These are phyloP conservation scores for Starmerella gropengiesseri DNA, from an alignment of 805 yeast species.

Conservation along the genomic window DNA sequence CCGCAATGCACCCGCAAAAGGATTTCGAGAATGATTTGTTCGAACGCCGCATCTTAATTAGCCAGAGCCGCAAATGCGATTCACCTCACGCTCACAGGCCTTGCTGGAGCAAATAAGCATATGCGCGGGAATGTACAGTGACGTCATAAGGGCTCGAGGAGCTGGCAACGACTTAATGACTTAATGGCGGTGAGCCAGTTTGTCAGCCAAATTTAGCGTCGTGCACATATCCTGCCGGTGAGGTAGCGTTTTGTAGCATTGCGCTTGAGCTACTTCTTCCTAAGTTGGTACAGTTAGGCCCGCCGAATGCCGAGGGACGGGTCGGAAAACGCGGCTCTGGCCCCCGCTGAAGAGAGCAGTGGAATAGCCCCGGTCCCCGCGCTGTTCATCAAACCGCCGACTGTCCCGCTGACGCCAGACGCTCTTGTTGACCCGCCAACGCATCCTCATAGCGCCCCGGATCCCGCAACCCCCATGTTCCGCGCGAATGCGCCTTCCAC, in stretches of 20 bases:
- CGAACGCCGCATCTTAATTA: background rate
- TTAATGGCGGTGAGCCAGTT: background rate
- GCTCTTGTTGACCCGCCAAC: background rate
- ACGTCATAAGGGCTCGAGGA: background rate
- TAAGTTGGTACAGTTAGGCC: too few relatives aligned
- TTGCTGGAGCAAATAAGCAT: background rate
- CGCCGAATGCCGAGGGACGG: slow-evolving; percentile 4
- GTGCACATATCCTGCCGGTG: background rate
- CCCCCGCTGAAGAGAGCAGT: background rate
- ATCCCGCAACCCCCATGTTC: background rate
- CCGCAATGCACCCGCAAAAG: too few relatives aligned
- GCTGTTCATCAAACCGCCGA: background rate
- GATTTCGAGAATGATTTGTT: too few relatives aligned
- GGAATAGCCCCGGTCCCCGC: background rate
- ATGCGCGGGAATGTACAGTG: background rate
- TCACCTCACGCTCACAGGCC: too few relatives aligned
- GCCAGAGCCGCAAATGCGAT: background rate
- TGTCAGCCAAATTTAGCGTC: slow-evolving; percentile 1
- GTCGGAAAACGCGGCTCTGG: slow-evolving; percentile 3
- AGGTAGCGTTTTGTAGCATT: too few relatives aligned
- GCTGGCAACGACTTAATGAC: background rate
- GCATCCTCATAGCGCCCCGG: slow-evolving; percentile 1
- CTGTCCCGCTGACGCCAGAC: slow-evolving; percentile 1
- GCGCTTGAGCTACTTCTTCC: background rate
- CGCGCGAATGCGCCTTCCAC: background rate